Percentiles rank a stretch among this genome's conserved stretches.
Conservation (phyloP, 345 rosid species). For the Aethionema arabicum region DNA sequence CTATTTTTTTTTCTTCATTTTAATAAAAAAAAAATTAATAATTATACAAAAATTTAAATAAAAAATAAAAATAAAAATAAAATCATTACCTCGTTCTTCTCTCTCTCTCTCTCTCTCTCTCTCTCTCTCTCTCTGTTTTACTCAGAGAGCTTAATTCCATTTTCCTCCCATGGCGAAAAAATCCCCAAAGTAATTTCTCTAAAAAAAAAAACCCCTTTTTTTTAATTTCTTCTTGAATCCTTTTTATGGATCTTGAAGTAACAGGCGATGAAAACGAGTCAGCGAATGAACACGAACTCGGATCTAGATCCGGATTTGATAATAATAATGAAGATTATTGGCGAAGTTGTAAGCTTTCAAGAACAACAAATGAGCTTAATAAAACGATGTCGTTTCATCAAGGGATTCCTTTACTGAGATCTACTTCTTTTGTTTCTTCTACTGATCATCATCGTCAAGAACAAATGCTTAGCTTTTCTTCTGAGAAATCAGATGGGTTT, state of each 20-base stretch:
- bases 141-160: constrained; percentile 38
- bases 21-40: too few relatives aligned
- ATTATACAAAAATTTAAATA: too few relatives aligned
- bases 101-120: constrained; percentile 29
- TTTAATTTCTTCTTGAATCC: constrained; percentile 32
- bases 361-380: constrained; percentile 32
- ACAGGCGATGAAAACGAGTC: constrained; percentile 46
- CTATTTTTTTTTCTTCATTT: too few relatives aligned
- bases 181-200: constrained; percentile 35
- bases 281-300: constrained; percentile 39
- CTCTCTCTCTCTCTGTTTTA: background rate
- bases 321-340: constrained; percentile 45
- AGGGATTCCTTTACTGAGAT: constrained; percentile 50
- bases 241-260: constrained; percentile 61
- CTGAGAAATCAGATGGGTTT: constrained; percentile 42
- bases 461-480: constrained; percentile 60
- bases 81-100: constrained; percentile 30
- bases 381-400: constrained; percentile 53
- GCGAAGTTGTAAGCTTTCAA: constrained; percentile 44
- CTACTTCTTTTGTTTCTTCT: constrained; percentile 39
- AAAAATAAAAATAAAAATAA: constrained; percentile 35
- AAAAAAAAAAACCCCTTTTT: constrained; percentile 14
- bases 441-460: constrained; percentile 41
- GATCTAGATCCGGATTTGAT: constrained; percentile 52
- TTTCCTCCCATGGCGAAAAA: constrained; percentile 40